Base-by-base conservation (phyloP, 257 asterid genomes). In the Plantago major region DNA sequence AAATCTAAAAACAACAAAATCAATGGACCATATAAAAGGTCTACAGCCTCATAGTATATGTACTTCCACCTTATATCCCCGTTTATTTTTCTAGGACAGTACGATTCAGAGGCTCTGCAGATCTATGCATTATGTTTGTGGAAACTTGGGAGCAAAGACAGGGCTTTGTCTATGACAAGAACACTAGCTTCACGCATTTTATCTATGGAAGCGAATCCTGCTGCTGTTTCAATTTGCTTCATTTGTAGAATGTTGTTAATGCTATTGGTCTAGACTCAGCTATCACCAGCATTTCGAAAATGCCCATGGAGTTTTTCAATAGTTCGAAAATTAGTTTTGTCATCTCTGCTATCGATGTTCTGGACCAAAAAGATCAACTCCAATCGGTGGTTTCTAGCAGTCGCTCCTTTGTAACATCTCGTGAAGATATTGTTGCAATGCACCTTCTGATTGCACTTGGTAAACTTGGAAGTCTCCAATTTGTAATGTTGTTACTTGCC, bases 111-210 rank as follows among this genome's bases (percentile, higher is more conserved):
- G 70, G 84, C 85, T 59, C 74, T 84, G 68, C 97, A 89, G 72
- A 81, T 92, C 71, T 89, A 84, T 83, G 96, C 95, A 52, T 67
- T 86, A 57, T 83, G 85, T 67, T 77, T 86, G 63, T 86, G 97
- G 97, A 76, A 78, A 73, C 89, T 89, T 64, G 94, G 95, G 64
- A 79, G 74, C 77, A 71, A 73, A 64, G 96, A 92, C 70, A 37
- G 75, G 78, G 94, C 97, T 51, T 75, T 92, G 59, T 77, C 90
- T 51, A 75, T 75, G 42, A 74, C 79, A 42, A 84, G 85, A 71
- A 64, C 73, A 62, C 89, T 92, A 70, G 95, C 92, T 38, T 75
- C 86, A 16, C 68, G 74, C 67, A 73, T 82, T 74, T 73, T 82
- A 66, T 71, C 96, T 45, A 68, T 84, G 93, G 96, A 92, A 63